Evolutionary conservation across 2,329 filamentous ascomycete species (phyloP).

Genomic region (Trichoderma sp.): DNA sequence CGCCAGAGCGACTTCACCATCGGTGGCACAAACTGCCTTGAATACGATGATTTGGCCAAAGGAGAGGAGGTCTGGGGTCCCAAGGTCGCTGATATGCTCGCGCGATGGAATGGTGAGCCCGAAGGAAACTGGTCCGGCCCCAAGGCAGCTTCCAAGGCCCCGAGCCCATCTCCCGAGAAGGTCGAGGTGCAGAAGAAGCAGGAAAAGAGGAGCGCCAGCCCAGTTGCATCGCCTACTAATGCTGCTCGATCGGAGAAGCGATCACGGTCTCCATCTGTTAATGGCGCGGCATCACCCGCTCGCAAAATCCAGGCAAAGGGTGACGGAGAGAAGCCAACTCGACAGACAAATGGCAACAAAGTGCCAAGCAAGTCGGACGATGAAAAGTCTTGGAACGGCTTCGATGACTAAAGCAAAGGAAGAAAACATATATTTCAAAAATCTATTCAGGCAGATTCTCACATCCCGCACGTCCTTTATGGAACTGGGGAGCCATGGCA

Average conservation of each 20-base stretch:
- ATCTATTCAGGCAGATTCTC: not conserved
- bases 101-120: constrained; percentile 44
- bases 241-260: constrained; percentile 32
- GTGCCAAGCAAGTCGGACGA: constrained; percentile 35
- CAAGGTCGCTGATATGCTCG: constrained; percentile 58
- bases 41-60: constrained; percentile 73
- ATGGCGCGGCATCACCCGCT: constrained; percentile 30
- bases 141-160: constrained; percentile 25
- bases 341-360: constrained; percentile 8
- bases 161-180: constrained; percentile 29
- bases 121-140: constrained; percentile 30
- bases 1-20: constrained; percentile 81
- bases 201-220: constrained; percentile 21
- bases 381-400: constrained; percentile 47
- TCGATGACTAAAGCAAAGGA: constrained; percentile 37
- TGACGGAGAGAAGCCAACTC: constrained; percentile 26
- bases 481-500: not conserved
- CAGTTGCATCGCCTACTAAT: constrained; percentile 7
- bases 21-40: constrained; percentile 68
- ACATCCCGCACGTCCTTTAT: not conserved
- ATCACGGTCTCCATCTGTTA: constrained; percentile 32
- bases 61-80: constrained; percentile 80
- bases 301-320: constrained; percentile 34
- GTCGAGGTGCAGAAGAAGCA: constrained; percentile 21
- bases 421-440: not conserved